These are phyloP conservation scores for Euphorbia celastroides DNA, from an alignment of 441 rosid genomes.

Conservation along the genomic window DNA sequence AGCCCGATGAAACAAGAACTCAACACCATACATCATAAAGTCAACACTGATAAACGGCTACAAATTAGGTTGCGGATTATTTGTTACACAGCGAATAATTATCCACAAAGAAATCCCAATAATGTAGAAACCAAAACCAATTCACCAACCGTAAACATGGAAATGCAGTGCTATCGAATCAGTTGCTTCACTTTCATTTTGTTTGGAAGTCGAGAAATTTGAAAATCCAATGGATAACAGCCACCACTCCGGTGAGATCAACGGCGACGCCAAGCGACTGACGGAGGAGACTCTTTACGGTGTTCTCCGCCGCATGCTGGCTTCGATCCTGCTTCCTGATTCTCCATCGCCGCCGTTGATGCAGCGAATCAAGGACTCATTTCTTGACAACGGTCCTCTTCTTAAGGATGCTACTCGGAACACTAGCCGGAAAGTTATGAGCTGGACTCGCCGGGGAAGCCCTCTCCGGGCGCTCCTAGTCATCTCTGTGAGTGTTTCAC, in stretches of 20 bases:
- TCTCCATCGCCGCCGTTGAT: constrained; percentile 34
- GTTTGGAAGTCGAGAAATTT: too few species aligned
- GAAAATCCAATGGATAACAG: too few species aligned
- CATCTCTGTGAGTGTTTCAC: constrained; percentile 48
- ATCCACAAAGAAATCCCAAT: too few species aligned
- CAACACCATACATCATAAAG: too few species aligned
- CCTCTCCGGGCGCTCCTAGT: constrained; percentile 78
- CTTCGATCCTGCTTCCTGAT: constrained; percentile 46
- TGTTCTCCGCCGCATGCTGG: constrained; percentile 38
- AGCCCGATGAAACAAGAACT: too few species aligned
- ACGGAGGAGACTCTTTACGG: constrained; percentile 35
- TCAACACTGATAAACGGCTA: too few species aligned
- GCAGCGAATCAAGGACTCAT: constrained; percentile 42
- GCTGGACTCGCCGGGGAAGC: constrained; percentile 77
- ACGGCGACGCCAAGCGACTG: constrained; percentile 25
- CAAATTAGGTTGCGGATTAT: too few species aligned
- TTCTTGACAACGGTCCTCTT: constrained; percentile 44
- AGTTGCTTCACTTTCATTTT: too few species aligned
- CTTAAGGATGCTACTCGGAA: constrained; percentile 49
- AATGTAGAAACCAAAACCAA: too few species aligned
- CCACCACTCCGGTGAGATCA: constrained; percentile 16
- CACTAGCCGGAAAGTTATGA: constrained; percentile 40
- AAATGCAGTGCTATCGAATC: too few species aligned
- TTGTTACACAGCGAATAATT: too few species aligned
- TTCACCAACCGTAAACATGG: too few species aligned